Evolutionary conservation across 2,329 filamentous ascomycete genomes (phyloP).

Genomic region (Pseudocercospora musae): DNA sequence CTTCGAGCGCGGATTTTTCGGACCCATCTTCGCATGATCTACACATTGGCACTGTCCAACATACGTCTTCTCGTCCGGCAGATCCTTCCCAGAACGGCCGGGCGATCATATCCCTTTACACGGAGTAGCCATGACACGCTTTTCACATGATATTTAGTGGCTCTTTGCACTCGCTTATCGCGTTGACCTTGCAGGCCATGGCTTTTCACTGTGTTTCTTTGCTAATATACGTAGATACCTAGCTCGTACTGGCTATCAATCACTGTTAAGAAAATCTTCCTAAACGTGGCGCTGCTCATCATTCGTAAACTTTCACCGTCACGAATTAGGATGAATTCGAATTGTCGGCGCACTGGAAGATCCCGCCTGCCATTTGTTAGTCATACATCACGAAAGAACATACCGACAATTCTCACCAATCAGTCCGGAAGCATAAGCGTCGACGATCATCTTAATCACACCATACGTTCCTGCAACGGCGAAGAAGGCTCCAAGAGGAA

Average conservation of each 20-base stretch:
- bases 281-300: not conserved
- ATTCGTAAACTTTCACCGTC: no score
- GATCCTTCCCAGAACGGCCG: no score
- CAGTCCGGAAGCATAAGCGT: conserved; percentile 48
- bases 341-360: conserved; percentile 50
- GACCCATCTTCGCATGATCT: not conserved
- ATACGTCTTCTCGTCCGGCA: not conserved
- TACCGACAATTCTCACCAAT: conserved; percentile 35
- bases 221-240: no score
- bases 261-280: no score
- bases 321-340: conserved; percentile 23
- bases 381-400: not conserved
- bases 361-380: conserved; percentile 26
- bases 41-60: not conserved
- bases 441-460: conserved; percentile 50
- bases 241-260: no score
- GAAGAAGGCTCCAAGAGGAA: conserved; percentile 47
- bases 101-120: no score
- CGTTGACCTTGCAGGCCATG: no score
- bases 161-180: no score
- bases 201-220: no score
- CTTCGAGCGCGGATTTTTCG: not conserved
- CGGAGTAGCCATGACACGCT: no score
- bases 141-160: no score
- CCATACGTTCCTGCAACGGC: conserved; percentile 49